Evolutionary conservation across 352 stramenopile species (phyloP), one percentile per base, ranked within the genome.

Genomic region (Globisporangium parvum): DNA sequence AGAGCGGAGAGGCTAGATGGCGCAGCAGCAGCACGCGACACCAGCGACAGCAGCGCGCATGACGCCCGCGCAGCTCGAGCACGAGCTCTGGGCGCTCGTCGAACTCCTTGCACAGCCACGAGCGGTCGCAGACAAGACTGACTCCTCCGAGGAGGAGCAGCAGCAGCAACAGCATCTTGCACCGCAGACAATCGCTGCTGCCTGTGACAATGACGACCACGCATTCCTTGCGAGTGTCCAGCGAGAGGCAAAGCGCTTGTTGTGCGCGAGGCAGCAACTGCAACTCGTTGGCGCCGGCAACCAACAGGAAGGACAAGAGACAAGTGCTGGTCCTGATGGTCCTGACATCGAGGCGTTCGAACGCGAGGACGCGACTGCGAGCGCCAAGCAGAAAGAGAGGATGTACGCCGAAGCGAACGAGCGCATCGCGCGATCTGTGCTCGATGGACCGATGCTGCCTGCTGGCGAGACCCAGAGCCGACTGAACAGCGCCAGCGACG

Each of bases 321-420:
- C 26, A 28, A 37, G 31, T 37, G 31, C 31, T 37, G 31, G 31
- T 37, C 31, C 31, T 12, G 31, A 37, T 10, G 10, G 6, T 10
- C 31, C 31, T 37, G 31, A 37, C 31, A 8, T 37, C 31, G 31
- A 37, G 31, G 31, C 31, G 31, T 37, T 37, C 31, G 31, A 37
- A 12, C 31, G 31, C 31, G 31, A 37, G 10, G 10, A 10, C 31
- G 10, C 31, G 31, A 37, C 21, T 53, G 39, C 5, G 51, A 65
- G 12, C 53, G 57, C 20, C n/a, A 40, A 53, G 23, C 49, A 53
- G 44, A 39, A 76, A 41, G 57, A 74, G 49, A 67, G 72, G 28
- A 63, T 75, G 51, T 76, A 66, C 45, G 73, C 73, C 44, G 71
- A 71, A 5, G 79, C 79, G 50, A 89, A 87, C 51, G 79, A 87